Evolutionary conservation across 2,329 filamentous ascomycete genomes (phyloP).

Genomic region (Alternaria triticina): DNA sequence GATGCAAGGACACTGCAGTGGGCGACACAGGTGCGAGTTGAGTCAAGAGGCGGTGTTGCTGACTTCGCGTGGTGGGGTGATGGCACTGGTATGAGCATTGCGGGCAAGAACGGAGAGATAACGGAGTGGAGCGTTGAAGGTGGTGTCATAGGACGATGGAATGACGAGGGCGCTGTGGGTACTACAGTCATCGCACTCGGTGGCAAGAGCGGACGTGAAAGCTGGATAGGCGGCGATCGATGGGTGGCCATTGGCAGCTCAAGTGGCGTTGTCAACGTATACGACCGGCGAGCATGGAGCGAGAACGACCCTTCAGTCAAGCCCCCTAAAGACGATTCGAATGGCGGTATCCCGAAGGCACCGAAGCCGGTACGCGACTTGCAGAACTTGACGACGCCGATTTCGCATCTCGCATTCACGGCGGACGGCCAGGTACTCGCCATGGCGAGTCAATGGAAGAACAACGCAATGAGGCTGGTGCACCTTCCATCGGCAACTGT

Average conservation of each 20-base stretch:
- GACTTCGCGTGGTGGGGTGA: slow-evolving; percentile 94
- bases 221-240: slow-evolving; percentile 74
- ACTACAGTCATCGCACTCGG: slow-evolving; percentile 84
- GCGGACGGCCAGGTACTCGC: slow-evolving; percentile 88
- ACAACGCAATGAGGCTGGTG: slow-evolving; percentile 83
- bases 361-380: slow-evolving; percentile 77
- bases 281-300: slow-evolving; percentile 76
- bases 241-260: slow-evolving; percentile 90
- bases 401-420: slow-evolving; percentile 80
- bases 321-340: slow-evolving; percentile 30
- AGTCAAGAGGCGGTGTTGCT: slow-evolving; percentile 81
- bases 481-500: slow-evolving; percentile 93
- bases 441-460: slow-evolving; percentile 86
- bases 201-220: slow-evolving; percentile 66
- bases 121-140: slow-evolving; percentile 82
- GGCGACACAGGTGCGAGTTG: slow-evolving; percentile 80
- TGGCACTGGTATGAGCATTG: slow-evolving; percentile 79
- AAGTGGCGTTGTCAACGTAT: slow-evolving; percentile 90
- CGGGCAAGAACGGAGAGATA: slow-evolving; percentile 85
- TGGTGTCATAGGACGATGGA: slow-evolving; percentile 81
- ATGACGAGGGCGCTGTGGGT: slow-evolving; percentile 86
- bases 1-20: slow-evolving; percentile 83
- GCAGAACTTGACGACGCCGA: slow-evolving; percentile 86
- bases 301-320: slow-evolving; percentile 32
- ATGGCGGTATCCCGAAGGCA: slow-evolving; percentile 63